Evolutionary conservation across 805 yeast species (phyloP).

Genomic region (Phaffomyces thermotolerans): DNA sequence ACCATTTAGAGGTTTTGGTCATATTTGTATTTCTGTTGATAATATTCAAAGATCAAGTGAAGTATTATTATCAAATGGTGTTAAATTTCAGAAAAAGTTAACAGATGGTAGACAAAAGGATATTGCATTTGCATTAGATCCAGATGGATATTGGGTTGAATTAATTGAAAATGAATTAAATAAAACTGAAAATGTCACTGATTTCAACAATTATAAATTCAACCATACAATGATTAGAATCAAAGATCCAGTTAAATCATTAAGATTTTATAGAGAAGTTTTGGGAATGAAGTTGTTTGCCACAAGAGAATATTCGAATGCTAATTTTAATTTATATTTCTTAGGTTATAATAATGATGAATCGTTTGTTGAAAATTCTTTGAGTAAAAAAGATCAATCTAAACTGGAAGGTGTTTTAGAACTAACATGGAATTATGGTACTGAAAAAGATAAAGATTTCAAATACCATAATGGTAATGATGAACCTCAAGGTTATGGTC

Average conservation of each 20-base stretch:
- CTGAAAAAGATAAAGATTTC: slow-evolving; percentile 71
- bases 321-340: slow-evolving; percentile 81
- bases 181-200: slow-evolving; percentile 35
- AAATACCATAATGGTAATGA: slow-evolving; percentile 80
- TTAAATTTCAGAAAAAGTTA: slow-evolving; percentile 72
- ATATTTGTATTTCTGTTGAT: slow-evolving; percentile 81
- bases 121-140: slow-evolving; percentile 93
- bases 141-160: slow-evolving; percentile 97
- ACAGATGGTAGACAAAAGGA: slow-evolving; percentile 87
- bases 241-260: slow-evolving; percentile 69
- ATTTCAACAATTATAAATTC: slow-evolving; percentile 32
- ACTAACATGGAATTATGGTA: slow-evolving; percentile 93
- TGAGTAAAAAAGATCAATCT: slow-evolving; percentile 28
- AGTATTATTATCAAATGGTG: slow-evolving; percentile 52
- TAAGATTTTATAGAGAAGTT: slow-evolving; percentile 70
- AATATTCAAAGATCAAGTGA: slow-evolving; percentile 60
- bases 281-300: slow-evolving; percentile 75
- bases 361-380: slow-evolving; percentile 34
- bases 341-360: slow-evolving; percentile 58
- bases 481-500: slow-evolving; percentile 78
- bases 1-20: slow-evolving; percentile 90
- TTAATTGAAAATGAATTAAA: slow-evolving; percentile 52
- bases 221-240: slow-evolving; percentile 93
- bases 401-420: slow-evolving; percentile 69
- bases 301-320: slow-evolving; percentile 49